These are phyloP conservation scores for Calonectria ilicicola DNA, from an alignment of 2,329 filamentous ascomycete genomes.

Conservation along the genomic window DNA sequence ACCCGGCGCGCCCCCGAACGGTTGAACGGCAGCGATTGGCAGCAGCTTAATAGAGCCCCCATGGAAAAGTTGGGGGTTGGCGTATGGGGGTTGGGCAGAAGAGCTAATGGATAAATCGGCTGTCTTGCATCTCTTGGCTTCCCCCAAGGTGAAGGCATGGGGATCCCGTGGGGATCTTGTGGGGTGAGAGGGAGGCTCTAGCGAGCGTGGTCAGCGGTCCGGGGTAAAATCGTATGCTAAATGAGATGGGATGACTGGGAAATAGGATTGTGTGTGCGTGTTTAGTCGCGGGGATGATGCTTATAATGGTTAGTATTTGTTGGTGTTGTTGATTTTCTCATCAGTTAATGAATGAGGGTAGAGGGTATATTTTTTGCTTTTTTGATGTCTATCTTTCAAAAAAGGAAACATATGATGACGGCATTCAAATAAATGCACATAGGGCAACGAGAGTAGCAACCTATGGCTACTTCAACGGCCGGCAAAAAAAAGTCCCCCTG, in stretches of 20 bases:
- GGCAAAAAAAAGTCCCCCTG: constrained; percentile 14
- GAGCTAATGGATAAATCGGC: constrained; percentile 11
- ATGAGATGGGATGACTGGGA: background rate
- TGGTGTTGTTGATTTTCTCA: background rate
- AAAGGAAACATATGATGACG: background rate
- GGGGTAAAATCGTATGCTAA: constrained; percentile 5
- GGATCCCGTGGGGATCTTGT: background rate
- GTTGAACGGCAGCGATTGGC: background rate
- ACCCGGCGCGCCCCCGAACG: constrained; percentile 1
- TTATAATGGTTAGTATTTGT: background rate
- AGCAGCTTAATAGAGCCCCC: background rate
- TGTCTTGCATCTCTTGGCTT: constrained; percentile 2
- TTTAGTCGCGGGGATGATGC: background rate
- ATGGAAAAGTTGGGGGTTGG: constrained; percentile 16
- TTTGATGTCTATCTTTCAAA: too few relatives aligned
- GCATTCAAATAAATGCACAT: background rate
- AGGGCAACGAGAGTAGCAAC: background rate
- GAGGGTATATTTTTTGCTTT: too few relatives aligned
- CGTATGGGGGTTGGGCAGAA: constrained; percentile 27
- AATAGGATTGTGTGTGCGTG: background rate
- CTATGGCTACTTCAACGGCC: background rate
- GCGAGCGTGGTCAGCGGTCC: background rate
- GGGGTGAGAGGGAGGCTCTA: constrained; percentile 1
- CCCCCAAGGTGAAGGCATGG: background rate
- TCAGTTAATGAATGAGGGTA: background rate